A percentile compares a stretch with the other conserved stretches of the same genome.
phyloP scores from a whole-genome alignment of 345 rosid species.

The Sisymbrium irio region DNA sequence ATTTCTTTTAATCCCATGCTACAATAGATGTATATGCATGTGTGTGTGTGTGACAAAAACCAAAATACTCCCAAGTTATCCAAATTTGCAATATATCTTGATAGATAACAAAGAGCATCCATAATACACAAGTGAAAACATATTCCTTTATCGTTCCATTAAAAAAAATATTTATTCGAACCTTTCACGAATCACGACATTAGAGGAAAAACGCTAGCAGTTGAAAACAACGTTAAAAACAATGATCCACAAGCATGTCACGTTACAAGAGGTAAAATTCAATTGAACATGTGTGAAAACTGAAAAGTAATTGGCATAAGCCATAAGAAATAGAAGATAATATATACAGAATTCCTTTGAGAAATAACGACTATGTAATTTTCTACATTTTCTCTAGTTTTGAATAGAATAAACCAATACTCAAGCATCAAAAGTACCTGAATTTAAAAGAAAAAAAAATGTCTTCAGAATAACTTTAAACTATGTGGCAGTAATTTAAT shows the following conservation, averaged over 20 bases:
- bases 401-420: no score
- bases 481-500: constrained; percentile 5
- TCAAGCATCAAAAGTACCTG: no score
- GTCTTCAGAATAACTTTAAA: background rate
- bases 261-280: background rate
- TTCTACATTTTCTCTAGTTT: background rate
- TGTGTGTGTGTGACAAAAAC: background rate
- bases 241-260: background rate
- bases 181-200: background rate
- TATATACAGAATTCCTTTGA: background rate
- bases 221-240: constrained; percentile 8
- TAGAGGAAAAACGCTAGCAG: background rate
- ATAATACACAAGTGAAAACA: background rate
- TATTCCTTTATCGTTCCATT: background rate
- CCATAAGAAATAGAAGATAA: background rate
- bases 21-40: no score
- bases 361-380: background rate
- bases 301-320: background rate
- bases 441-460: background rate
- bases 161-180: background rate
- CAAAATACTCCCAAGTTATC: background rate
- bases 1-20: no score
- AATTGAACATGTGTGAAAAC: background rate
- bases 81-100: background rate
- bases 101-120: background rate